Base-by-base conservation (phyloP, 345 rosid genomes). In the Boechera divaricarpa region DNA sequence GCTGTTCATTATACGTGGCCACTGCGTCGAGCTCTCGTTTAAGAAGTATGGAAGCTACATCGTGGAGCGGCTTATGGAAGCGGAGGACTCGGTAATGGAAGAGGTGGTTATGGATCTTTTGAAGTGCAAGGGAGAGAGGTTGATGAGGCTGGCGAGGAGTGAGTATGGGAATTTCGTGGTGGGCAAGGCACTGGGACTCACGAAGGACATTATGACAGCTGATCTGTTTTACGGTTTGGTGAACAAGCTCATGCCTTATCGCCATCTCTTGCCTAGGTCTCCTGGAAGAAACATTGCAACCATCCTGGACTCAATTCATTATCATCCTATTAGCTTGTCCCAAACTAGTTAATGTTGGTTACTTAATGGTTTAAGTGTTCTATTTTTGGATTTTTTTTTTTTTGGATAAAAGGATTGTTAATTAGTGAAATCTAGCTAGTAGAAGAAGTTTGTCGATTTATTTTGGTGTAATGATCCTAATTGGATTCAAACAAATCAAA, bases 151-250 rank as follows among this genome's bases (percentile, higher is more conserved):
- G 35, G 80, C 75, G 56, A 76, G 57, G 41, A 41, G 39, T 53
- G 64, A 31, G 11, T 70, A 24, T 41, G 80, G 80, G 21, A 55
- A 54, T 54, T 70, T 53, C 35, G 80, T 77, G 59, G 70, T 70
- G 59, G 4, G 1, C 2, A 77, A 35, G 13, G 70, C 71, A 63
- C 24, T 77, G n/a, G 9, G 0, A 42, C 1, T 68, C 15, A 42
- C 63, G 11, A 16, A 16, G 16, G 16, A 16, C 16, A 16, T 16
- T 16, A 16, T 16, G 16, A 16, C 16, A 16, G 16, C 16, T 16
- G 16, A 16, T 16, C 16, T 16, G 16, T 16, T 16, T 16, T 16
- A 16, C 16, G 16, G 16, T 16, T 16, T 16, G 16, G 16, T 16
- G 16, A 16, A 16, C 16, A 16, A 16, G 16, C 16, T 16, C 16